Conservation (phyloP, 2,329 filamentous ascomycete species). For the Hirsutella rhossiliensis region DNA sequence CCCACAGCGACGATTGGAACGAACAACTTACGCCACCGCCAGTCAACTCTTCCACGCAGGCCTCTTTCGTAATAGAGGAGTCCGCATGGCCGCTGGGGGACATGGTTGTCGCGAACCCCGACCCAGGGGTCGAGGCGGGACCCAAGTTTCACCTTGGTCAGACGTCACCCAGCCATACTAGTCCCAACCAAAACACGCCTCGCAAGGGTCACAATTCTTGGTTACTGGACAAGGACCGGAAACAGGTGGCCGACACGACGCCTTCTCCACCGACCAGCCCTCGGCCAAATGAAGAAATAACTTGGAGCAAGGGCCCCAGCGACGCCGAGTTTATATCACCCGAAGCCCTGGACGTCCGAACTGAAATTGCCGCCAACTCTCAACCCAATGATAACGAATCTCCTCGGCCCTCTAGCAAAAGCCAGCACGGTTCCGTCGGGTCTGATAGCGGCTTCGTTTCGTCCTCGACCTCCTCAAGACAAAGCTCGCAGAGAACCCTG, state of each 20-base stretch:
- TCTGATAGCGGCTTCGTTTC: constrained; percentile 38
- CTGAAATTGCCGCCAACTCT: constrained; percentile 32
- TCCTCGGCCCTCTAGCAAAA: constrained; percentile 1
- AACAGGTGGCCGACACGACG: too few species aligned
- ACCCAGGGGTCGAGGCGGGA: too few species aligned
- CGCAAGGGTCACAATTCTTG: too few species aligned
- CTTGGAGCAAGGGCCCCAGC: background rate
- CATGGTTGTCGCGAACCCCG: too few species aligned
- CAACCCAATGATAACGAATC: constrained; percentile 3
- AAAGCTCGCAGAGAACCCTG: constrained; percentile 29
- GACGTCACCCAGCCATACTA: too few species aligned
- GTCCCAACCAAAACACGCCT: too few species aligned
- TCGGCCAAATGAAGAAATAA: background rate
- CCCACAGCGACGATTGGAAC: background rate
- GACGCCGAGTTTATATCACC: constrained; percentile 13
- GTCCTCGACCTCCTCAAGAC: constrained; percentile 31
- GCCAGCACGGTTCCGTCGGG: constrained; percentile 10
- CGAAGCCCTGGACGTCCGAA: constrained; percentile 26
- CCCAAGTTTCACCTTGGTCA: too few species aligned
- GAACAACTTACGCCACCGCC: background rate
- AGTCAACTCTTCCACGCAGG: background rate
- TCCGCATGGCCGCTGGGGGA: background rate
- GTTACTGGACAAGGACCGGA: too few species aligned
- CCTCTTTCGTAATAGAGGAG: background rate
- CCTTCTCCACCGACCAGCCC: too few species aligned